Evolutionary conservation across 1,284 basidiomycete genomes (phyloP), one percentile per base, ranked within the genome.

Genomic region (Apiotrichum sp.): DNA sequence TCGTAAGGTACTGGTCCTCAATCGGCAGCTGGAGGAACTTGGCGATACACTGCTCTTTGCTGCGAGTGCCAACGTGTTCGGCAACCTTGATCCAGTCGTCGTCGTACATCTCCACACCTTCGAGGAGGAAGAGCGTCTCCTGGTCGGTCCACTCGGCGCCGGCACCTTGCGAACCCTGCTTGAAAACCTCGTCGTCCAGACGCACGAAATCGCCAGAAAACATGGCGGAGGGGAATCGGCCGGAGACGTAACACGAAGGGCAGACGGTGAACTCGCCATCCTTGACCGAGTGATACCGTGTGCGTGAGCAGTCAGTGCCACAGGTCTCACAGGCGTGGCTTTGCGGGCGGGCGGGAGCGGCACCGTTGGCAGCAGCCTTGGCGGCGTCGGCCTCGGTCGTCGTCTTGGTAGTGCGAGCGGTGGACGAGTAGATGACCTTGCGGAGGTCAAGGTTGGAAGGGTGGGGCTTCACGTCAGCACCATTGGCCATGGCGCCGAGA

Each of bases 161-260:
- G 22, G 22, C 22, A 2, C 78, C 80, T 16, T 78, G 78, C 13
- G 75, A 65, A 5, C 73, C 72, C 60, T 78, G 77, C 66, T 81
- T 80, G 72, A 80, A 81, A 13, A 75, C 71, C 47, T 80, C 75
- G 43, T 82, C 79, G 41, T 86, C 85, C 58, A 98, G 82, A 67
- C 91, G 90, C 61, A 98, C 89, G 78, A 99, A 99, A 78, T 98
- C 93, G 36, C 93, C 95, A 52, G 89, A 91, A 79, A 92, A 97
- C 88, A 98, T 93, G 47, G 84, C 86, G 2, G 88, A 89, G 0
- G 95, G 93, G 82, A 98, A 99, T 43, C 95, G 87, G 1, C 95
- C 95, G 60, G 95, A 91, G 56, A 93, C 84, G 76, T 98, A 99
- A 77, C 95, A 98, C 16, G 88, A 81, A 8, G 86, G 82, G 66